A percentile compares a stretch with the other conserved stretches of the same genome.
phyloP scores from a whole-genome alignment of 345 rosid genomes.

The Euclidium syriacum region DNA sequence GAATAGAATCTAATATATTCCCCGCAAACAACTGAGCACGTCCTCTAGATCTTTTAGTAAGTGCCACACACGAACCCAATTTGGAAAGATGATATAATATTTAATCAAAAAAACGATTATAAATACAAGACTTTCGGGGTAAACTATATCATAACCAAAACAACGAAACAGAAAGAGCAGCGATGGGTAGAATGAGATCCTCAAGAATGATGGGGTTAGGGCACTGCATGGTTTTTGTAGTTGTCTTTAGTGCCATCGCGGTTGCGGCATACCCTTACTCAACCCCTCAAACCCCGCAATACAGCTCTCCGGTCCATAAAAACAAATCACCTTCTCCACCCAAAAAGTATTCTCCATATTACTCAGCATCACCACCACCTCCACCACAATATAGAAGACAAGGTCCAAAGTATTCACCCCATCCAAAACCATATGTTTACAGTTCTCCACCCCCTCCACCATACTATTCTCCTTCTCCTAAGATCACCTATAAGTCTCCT shows the following conservation, averaged over 20 bases:
- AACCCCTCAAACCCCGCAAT: background rate
- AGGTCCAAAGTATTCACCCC: too few relatives aligned
- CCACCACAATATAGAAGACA: background rate
- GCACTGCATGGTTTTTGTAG: constrained; percentile 1
- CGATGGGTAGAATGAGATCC: background rate
- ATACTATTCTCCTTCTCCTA: too few relatives aligned
- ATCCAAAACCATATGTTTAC: too few relatives aligned
- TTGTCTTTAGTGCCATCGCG: constrained; percentile 12
- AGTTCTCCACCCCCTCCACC: too few relatives aligned
- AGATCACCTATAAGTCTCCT: too few relatives aligned
- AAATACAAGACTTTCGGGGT: background rate
- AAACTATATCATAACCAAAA: constrained; percentile 2
- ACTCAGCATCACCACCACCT: background rate
- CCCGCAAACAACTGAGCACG: constrained; percentile 18
- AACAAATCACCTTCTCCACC: constrained; percentile 10
- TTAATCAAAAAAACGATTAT: background rate
- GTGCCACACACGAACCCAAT: constrained; percentile 21
- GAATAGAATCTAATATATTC: background rate
- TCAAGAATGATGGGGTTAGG: background rate
- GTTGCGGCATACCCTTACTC: constrained; percentile 16
- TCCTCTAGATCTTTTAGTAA: background rate
- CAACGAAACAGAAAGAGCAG: background rate
- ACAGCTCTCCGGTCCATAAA: background rate
- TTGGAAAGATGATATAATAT: background rate
- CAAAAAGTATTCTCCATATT: constrained; percentile 5